Conservation (phyloP, 23 red algal species). For the Pyropia haitanensis region DNA sequence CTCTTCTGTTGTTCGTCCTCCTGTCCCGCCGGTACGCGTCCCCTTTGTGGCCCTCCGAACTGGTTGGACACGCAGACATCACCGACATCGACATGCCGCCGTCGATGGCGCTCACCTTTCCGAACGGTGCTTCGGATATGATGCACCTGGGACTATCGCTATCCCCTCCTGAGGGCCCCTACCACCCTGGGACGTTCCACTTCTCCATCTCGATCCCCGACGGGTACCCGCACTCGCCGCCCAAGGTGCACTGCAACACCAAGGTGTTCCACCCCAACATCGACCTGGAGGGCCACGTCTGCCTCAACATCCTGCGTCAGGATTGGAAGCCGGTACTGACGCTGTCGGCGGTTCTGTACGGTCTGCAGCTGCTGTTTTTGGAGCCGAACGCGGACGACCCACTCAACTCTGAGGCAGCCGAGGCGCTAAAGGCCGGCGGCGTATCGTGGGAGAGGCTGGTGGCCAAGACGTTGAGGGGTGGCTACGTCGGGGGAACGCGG, state of each 20-base stretch:
- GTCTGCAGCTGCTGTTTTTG: slow-evolving; percentile 78
- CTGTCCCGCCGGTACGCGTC: no score
- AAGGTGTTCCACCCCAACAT: slow-evolving; percentile 91
- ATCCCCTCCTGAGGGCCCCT: slow-evolving; percentile 68
- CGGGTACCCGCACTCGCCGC: slow-evolving; percentile 81
- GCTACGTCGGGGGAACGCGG: slow-evolving; percentile 34
- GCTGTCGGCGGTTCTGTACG: slow-evolving; percentile 78
- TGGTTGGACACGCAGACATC: slow-evolving; percentile 25
- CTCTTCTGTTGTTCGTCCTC: no score
- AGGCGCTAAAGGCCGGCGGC: slow-evolving; percentile 43
- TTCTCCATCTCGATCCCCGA: slow-evolving; percentile 68
- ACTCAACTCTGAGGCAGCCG: slow-evolving; percentile 77
- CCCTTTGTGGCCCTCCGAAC: no score
- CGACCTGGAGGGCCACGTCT: slow-evolving; percentile 87
- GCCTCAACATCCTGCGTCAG: slow-evolving; percentile 87
- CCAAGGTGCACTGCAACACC: slow-evolving; percentile 67
- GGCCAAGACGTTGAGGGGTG: slow-evolving; percentile 32
- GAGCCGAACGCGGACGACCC: slow-evolving; percentile 88
- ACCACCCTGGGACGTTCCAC: slow-evolving; percentile 52
- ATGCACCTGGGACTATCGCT: slow-evolving; percentile 54
- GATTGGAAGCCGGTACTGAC: slow-evolving; percentile 92
- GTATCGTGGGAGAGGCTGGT: slow-evolving; percentile 49
- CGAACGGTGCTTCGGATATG: slow-evolving; percentile 59
- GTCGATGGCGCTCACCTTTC: slow-evolving; percentile 65
- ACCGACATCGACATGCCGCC: slow-evolving; percentile 69